Conservation (phyloP, 441 rosid species). For the Adansonia gregorii region DNA sequence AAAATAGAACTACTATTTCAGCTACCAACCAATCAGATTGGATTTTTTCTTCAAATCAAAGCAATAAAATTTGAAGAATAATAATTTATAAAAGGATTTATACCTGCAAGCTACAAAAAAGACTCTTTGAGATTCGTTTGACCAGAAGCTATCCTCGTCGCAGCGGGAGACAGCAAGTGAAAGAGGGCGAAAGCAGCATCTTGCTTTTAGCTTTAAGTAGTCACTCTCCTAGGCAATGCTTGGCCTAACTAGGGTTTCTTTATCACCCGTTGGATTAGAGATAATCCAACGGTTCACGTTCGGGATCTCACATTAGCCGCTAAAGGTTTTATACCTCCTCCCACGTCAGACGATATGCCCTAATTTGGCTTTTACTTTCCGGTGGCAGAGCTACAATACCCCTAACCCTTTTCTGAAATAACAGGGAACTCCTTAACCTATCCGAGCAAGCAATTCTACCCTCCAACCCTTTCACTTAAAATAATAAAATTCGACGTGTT, state of each 20-base stretch:
- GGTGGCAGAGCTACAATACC: neutral
- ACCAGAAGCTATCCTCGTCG: neutral
- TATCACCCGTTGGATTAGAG: neutral
- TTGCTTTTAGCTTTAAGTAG: conserved; percentile 24
- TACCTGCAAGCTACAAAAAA: neutral
- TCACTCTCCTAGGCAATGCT: neutral
- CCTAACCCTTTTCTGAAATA: neutral
- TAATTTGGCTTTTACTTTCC: neutral
- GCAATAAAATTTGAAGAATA: neutral
- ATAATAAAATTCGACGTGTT: too few species aligned
- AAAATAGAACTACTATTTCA: neutral
- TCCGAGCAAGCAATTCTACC: neutral
- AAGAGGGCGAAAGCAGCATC: neutral
- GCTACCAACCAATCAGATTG: neutral
- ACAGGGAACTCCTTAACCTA: neutral
- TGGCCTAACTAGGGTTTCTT: conserved; percentile 26
- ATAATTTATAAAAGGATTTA: neutral
- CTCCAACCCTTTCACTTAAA: neutral
- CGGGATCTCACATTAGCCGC: neutral
- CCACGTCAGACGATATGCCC: neutral
- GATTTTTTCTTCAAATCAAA: neutral
- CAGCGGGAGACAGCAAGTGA: neutral
- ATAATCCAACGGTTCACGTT: conserved; percentile 10
- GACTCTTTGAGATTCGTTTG: neutral
- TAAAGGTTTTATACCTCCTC: neutral